Base-by-base conservation (phyloP, 73 alveolate genomes). In the Paraurostyla sp. region DNA sequence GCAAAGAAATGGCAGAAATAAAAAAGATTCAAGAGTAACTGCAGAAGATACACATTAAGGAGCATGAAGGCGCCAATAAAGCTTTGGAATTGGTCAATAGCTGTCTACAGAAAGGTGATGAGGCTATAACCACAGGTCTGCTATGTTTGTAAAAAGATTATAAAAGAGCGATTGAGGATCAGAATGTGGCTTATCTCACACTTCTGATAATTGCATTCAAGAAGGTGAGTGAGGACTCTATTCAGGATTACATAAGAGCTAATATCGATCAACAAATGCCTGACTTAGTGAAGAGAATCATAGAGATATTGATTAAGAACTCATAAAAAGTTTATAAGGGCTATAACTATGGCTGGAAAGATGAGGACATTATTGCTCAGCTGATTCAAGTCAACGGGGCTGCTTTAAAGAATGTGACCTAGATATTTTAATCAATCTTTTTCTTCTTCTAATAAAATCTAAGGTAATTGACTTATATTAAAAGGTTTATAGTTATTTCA, bases 391-490 rank as follows among this genome's bases (percentile, higher is more conserved):
- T 75, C 33, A 35, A 40, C 48, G 45, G 51, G 15, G 11, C 11
- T 1, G 58, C 6, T 23, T 48, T 75, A 46, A 32, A 29, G 23
- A 6, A 38, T 7, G 84, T 32, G 27, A 69, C 84, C 11, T 18
- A 25, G 33, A 22, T 49, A n/a, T 13, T 75, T 48, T 23, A 75
- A 15, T 3, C 50, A 2, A 40, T 75, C 16, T 75, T 75, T 49
- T 49, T 75, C 49, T 75, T 46, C 54, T 75, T 75, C 27, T 51
- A 75, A 48, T 75, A 40, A 29, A 75, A 75, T 33, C 51, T 75
- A 6, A n/a, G n/a, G n/a, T n/a, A n/a, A n/a, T n/a, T n/a, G n/a
- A n/a, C n/a, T n/a, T n/a, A n/a, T n/a, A n/a, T n/a, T n/a, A n/a
- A n/a, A n/a, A n/a, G n/a, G n/a, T n/a, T n/a, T n/a, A n/a, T n/a